Conservation (phyloP, 1,284 basidiomycete genomes). For the Irpex lacteus region DNA sequence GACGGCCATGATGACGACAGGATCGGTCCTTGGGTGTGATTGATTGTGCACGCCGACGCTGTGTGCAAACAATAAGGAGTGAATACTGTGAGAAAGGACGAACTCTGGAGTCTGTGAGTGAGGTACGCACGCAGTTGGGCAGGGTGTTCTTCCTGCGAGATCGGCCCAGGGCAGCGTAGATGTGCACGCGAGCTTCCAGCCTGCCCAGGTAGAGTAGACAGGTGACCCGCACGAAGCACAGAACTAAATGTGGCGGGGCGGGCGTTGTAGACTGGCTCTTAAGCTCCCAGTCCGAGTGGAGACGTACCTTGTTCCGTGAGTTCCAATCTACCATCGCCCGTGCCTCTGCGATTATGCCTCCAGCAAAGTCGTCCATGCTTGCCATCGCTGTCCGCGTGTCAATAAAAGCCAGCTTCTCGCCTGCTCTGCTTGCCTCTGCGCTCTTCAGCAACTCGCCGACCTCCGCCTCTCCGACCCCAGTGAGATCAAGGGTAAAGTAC, state of each 20-base stretch:
- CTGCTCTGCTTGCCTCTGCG: conserved; percentile 35
- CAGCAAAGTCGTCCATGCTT: conserved; percentile 54
- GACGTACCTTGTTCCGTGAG: conserved; percentile 68
- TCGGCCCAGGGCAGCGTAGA: conserved; percentile 71
- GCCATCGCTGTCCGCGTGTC: conserved; percentile 67
- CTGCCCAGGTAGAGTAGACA: conserved; percentile 89
- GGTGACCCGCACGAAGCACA: conserved; percentile 86
- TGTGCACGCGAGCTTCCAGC: conserved; percentile 89
- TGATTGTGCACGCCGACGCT: conserved; percentile 85
- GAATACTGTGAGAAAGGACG: conserved; percentile 7
- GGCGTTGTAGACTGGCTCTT: conserved; percentile 6
- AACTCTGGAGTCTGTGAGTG: not conserved
- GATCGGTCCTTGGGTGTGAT: conserved; percentile 84
- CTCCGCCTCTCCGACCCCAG: conserved; percentile 43
- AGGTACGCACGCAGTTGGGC: conserved; percentile 59
- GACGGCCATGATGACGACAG: conserved; percentile 92
- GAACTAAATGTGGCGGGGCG: conserved; percentile 48
- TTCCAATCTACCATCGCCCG: conserved; percentile 91
- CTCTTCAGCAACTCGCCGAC: conserved; percentile 45
- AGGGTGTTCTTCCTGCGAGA: conserved; percentile 58
- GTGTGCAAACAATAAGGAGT: conserved; percentile 7
- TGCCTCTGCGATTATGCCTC: conserved; percentile 73
- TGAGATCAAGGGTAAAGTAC: conserved; percentile 79
- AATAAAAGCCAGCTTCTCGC: conserved; percentile 51
- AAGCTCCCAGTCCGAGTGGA: not conserved